Evolutionary conservation across 75 land plant genomes (phyloP), one percentile per base, ranked within the genome.

Genomic region (Selaginella moellendorffii): DNA sequence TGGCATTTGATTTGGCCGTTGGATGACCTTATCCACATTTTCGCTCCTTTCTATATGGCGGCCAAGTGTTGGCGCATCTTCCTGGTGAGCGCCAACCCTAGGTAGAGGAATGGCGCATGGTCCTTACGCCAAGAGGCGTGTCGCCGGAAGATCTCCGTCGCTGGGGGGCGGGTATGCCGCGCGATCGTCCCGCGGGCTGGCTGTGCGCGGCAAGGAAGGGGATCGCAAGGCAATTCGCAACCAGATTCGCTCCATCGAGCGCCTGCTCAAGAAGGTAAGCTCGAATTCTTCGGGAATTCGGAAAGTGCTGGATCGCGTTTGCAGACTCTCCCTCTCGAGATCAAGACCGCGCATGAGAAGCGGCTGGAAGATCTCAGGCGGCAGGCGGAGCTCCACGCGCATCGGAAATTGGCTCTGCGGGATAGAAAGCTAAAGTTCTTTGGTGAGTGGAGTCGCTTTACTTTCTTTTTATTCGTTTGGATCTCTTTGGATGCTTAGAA

Each of bases 361-460:
- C 84, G 81, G 53, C 72, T 95, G 58, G 97, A 86, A 63, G 97
- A 76, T 20, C 76, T 95, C 17, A 86, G 77, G 72, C 82, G 71
- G 67, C 81, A 82, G 65, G 81, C 88, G 22, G 97, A 90, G 18
- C 54, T 81, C 2, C 97, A 86, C 24, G 69, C 66, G 25, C 85
- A 89, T 67, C 89, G 88, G 26, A 82, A 86, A 64, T 77, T 84
- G 72, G 80, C 83, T 2, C 31, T 86, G 63, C 83, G 97, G 20
- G 76, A 86, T 61, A 77, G 81, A 63, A 90, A 78, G 69, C 80
- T 90, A 1, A 95, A 95, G 76, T 95, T 95, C 68, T 89, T 90
- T 76, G 99, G 99, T 95, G 65, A 64, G 69, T 66, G 2, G 12
- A 9, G 21, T 12, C 9, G 20, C 56, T 21, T 25, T 64, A 56